These are phyloP conservation scores for Porcisia deanei DNA, from an alignment of 208 protist genomes.

Conservation along the genomic window DNA sequence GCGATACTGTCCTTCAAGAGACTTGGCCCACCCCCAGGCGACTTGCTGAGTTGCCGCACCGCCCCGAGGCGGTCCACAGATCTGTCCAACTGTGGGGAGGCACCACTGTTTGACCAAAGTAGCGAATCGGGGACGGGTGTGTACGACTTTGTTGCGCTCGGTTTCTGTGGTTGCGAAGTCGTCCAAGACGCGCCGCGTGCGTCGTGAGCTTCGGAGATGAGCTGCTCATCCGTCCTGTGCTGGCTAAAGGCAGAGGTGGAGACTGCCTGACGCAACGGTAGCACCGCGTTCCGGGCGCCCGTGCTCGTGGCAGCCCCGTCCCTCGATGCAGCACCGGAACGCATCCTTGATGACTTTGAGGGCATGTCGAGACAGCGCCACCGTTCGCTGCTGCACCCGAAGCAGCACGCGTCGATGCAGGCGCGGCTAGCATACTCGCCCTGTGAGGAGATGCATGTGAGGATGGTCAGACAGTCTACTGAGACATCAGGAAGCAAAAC, in stretches of 20 bases:
- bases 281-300: background rate
- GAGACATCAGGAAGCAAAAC: slow-evolving; percentile 12
- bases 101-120: background rate
- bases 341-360: background rate
- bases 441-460: slow-evolving; percentile 19
- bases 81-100: background rate
- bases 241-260: background rate
- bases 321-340: background rate
- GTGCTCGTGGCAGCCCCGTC: background rate
- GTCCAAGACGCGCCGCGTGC: background rate
- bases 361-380: too few species aligned
- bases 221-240: slow-evolving; percentile 4
- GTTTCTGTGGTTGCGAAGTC: background rate
- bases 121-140: background rate
- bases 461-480: slow-evolving; percentile 9
- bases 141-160: background rate
- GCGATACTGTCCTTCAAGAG: background rate
- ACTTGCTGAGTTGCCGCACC: background rate
- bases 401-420: slow-evolving; percentile 25
- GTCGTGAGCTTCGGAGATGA: background rate
- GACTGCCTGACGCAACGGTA: background rate
- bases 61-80: background rate
- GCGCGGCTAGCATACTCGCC: slow-evolving; percentile 16
- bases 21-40: background rate
- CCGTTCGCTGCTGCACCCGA: slow-evolving; percentile 14